phyloP scores from a whole-genome alignment of 768 basidiomycete species.

The Psilocybe tampanensis region DNA sequence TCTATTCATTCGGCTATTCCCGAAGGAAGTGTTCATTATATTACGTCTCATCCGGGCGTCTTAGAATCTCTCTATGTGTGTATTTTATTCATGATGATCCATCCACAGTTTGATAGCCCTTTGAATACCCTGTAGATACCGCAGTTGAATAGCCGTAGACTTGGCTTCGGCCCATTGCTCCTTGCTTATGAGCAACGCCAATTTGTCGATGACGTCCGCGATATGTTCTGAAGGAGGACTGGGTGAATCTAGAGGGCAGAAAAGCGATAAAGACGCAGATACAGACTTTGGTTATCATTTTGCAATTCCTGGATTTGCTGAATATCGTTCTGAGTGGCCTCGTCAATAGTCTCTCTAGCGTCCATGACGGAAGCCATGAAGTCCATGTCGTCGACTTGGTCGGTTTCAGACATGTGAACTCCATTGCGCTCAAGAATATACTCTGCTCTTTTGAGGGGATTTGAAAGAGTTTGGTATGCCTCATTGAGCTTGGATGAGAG shows the following conservation, averaged over 20 bases:
- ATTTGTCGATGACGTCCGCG: conserved; percentile 39
- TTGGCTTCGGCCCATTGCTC: conserved; percentile 62
- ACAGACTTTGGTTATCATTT: conserved; percentile 56
- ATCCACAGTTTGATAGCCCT: conserved; percentile 47
- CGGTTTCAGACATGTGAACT: conserved; percentile 61
- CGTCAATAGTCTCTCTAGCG: conserved; percentile 74
- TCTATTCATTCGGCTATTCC: conserved; percentile 19
- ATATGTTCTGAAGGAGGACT: conserved; percentile 50
- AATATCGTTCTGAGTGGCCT: conserved; percentile 41
- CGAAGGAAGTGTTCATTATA: not conserved
- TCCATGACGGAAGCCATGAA: conserved; percentile 83
- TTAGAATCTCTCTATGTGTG: not conserved
- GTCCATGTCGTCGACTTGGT: conserved; percentile 68
- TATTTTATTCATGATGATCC: conserved; percentile 27
- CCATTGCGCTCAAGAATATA: conserved; percentile 77
- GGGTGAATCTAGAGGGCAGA: not conserved
- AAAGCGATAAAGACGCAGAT: not conserved
- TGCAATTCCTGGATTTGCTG: conserved; percentile 54
- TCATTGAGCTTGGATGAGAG: conserved; percentile 80
- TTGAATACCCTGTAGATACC: conserved; percentile 72
- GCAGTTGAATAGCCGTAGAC: conserved; percentile 63
- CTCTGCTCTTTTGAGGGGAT: conserved; percentile 75
- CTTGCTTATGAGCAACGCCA: conserved; percentile 52
- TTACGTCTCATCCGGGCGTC: not conserved
- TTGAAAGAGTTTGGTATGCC: conserved; percentile 76